Conservation (phyloP, 2,329 filamentous ascomycete genomes). For the Claviceps humidiphila region DNA sequence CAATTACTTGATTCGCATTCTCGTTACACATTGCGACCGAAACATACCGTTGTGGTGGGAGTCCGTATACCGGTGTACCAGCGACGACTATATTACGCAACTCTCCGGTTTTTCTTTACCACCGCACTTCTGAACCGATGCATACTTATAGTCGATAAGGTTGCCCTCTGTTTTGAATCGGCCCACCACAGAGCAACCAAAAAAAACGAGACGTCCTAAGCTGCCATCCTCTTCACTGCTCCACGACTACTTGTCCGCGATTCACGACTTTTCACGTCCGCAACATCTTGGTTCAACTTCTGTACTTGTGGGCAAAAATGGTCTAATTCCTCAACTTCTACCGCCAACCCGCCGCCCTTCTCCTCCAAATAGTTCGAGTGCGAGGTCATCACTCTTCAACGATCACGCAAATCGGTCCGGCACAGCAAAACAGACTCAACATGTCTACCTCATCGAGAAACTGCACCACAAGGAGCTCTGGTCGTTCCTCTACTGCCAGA, state of each 20-base stretch:
- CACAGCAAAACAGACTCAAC: too few species aligned
- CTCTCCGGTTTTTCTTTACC: not conserved
- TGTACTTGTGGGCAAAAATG: constrained; percentile 1
- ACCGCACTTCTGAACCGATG: not conserved
- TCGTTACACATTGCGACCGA: constrained; percentile 14
- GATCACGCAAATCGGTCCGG: too few species aligned
- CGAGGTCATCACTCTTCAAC: constrained; percentile 3
- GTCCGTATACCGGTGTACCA: not conserved
- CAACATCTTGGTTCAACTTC: not conserved
- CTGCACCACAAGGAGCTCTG: constrained; percentile 45
- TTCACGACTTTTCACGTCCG: not conserved
- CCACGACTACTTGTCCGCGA: not conserved
- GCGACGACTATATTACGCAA: not conserved
- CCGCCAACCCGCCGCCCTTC: not conserved
- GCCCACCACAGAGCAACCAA: not conserved
- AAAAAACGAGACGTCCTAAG: not conserved
- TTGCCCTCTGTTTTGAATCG: not conserved
- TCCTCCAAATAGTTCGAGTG: constrained; percentile 1
- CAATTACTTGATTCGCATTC: constrained; percentile 1
- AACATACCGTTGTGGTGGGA: constrained; percentile 15
- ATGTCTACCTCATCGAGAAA: constrained; percentile 43
- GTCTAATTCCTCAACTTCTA: not conserved
- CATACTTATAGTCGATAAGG: not conserved
- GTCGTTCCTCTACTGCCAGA: constrained; percentile 36
- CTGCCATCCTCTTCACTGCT: not conserved